Evolutionary conservation across 2,329 filamentous ascomycete species (phyloP).

Genomic region (Diaporthe longicolla): DNA sequence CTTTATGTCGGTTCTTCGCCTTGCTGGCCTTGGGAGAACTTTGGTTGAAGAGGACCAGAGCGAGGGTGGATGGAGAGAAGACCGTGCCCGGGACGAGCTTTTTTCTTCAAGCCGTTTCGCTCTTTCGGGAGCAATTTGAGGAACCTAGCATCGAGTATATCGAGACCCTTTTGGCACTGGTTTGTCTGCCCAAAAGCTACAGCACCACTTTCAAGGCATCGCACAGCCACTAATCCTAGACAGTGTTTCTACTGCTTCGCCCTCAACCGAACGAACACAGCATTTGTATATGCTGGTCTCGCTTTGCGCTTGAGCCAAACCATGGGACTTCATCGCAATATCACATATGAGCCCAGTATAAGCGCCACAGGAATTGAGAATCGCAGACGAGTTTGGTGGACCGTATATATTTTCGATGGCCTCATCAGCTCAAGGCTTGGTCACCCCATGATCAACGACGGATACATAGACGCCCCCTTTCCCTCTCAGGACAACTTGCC

Average conservation of each 20-base stretch:
- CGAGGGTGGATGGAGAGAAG: slow-evolving; percentile 42
- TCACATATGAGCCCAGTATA: slow-evolving; percentile 51
- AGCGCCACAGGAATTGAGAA: slow-evolving; percentile 49
- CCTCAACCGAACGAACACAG: slow-evolving; percentile 56
- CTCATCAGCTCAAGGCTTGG: slow-evolving; percentile 60
- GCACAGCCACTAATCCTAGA: slow-evolving; percentile 14
- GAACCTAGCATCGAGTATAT: slow-evolving; percentile 54
- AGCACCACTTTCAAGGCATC: background rate
- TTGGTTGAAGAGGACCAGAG: slow-evolving; percentile 42
- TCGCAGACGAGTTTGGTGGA: slow-evolving; percentile 53
- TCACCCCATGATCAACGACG: slow-evolving; percentile 58
- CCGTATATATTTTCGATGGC: slow-evolving; percentile 53
- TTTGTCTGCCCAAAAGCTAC: slow-evolving; percentile 43
- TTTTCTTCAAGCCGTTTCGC: slow-evolving; percentile 52
- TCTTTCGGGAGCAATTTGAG: slow-evolving; percentile 54
- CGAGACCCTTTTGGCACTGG: slow-evolving; percentile 55
- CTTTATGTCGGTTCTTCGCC: slow-evolving; percentile 42
- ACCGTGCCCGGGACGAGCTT: slow-evolving; percentile 54
- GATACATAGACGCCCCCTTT: slow-evolving; percentile 56
- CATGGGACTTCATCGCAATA: slow-evolving; percentile 56
- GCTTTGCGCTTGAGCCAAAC: slow-evolving; percentile 54
- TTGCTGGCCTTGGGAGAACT: slow-evolving; percentile 44
- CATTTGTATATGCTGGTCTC: slow-evolving; percentile 54
- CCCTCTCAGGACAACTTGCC: slow-evolving; percentile 48
- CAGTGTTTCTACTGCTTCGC: slow-evolving; percentile 56